These are phyloP conservation scores for Vitis rupestris DNA, from an alignment of 164 flowering plant genomes.

Conservation along the genomic window DNA sequence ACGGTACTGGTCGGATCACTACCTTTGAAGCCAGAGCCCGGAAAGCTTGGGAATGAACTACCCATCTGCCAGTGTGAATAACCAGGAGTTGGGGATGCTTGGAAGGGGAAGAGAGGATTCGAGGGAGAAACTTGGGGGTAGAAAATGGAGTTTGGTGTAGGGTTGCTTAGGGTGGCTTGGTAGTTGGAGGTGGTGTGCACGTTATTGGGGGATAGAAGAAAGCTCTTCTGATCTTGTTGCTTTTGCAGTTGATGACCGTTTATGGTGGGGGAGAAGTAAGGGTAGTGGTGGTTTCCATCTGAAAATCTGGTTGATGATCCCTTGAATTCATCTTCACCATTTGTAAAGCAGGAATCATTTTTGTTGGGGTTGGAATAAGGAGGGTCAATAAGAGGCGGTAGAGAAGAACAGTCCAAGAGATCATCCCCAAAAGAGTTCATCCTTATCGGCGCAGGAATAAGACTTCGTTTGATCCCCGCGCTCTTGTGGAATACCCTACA, in stretches of 20 bases:
- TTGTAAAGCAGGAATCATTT: slow-evolving; percentile 9
- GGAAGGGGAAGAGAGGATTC: slow-evolving; percentile 18
- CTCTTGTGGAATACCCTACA: slow-evolving; percentile 60
- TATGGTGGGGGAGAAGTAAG: slow-evolving; percentile 11
- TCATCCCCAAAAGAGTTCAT: slow-evolving; percentile 45
- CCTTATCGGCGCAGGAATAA: slow-evolving; percentile 20
- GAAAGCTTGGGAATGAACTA: slow-evolving; percentile 18
- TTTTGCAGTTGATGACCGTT: slow-evolving; percentile 12
- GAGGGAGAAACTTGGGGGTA: slow-evolving; percentile 23
- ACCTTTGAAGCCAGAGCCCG: slow-evolving; percentile 8
- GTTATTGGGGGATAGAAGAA: slow-evolving; percentile 3
- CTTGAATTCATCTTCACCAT: slow-evolving; percentile 16
- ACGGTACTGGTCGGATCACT: slow-evolving; percentile 19
- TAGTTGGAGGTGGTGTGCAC: not conserved
- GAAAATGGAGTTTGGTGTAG: slow-evolving; percentile 10
- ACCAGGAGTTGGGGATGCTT: slow-evolving; percentile 15
- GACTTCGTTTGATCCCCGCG: slow-evolving; percentile 34
- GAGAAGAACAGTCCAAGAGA: slow-evolving; percentile 32
- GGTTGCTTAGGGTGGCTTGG: slow-evolving; percentile 7
- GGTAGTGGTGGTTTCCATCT: slow-evolving; percentile 19
- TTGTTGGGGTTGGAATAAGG: slow-evolving; percentile 13
- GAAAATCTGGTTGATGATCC: slow-evolving; percentile 9
- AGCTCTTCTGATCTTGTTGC: slow-evolving; percentile 5
- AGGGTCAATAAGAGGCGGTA: slow-evolving; percentile 56
- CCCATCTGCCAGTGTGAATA: slow-evolving; percentile 20